Evolutionary conservation across 805 yeast genomes (phyloP), one percentile per base, ranked within the genome.

Genomic region (Yarrowia keelungensis): DNA sequence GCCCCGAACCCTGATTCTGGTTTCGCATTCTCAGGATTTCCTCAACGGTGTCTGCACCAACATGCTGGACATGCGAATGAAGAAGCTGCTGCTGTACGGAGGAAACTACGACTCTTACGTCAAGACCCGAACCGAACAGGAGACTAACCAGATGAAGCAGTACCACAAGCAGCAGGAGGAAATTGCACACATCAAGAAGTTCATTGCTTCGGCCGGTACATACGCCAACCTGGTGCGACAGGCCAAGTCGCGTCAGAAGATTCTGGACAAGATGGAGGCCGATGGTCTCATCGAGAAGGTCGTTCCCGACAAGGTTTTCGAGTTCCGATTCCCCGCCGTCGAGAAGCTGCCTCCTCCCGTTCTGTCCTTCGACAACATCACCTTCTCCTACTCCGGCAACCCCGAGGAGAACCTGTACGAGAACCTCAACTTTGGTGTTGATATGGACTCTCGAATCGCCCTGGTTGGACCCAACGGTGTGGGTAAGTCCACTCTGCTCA

Each of bases 311-410:
- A 92, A 87, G 82, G 97, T 93, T 36, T 95, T 95, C 80, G 87
- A 95, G 1, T 95, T 95, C 87, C 86, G 90, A 76, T 95, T 95
- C 86, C 92, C 98, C 67, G 92, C 89, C 47, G 97, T 93, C 71
- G 98, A 94, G 80, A 92, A 95, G 85, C 86, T 95, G 75, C 99
- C 99, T 72, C 99, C 99, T 72, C 99, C 99, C 79, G 99, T 95
- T 67, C 84, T 95, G 80, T 92, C 98, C 8, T 95, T 95, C 79
- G 98, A 94, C 80, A 93, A 89, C 76, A 96, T 95, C 77, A 87
- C 97, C 26, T 95, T 95, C 81, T 84, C 98, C 22, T 95, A 95
- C 82, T 76, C 80, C 47, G 84, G 84, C 53, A 90, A 91, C 39
- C 80, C 84, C 61, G 97, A 91, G 81, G 88, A 95, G 81, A 89